Conservation (phyloP, 306 rosid species). For the Acacia melanoxylon region DNA sequence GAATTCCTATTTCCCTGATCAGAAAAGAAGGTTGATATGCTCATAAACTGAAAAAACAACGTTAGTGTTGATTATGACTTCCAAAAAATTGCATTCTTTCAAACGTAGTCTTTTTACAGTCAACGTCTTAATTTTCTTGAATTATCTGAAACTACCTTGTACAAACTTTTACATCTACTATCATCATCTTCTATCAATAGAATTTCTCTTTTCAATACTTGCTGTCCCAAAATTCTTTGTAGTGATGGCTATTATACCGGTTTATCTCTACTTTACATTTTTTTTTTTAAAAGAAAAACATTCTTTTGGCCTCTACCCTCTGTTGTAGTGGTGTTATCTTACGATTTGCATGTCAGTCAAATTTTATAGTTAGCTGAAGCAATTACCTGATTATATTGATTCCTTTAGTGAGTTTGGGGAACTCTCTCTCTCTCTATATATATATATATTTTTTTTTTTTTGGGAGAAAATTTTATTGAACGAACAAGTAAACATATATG, state of each 20-base stretch:
- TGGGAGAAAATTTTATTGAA: not conserved
- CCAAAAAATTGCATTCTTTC: too few relatives aligned
- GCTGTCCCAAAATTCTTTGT: not conserved
- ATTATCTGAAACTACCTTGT: not conserved
- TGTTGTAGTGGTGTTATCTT: not conserved
- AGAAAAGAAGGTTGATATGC: too few relatives aligned
- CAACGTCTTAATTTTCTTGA: not conserved
- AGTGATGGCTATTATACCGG: not conserved
- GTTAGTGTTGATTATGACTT: too few relatives aligned
- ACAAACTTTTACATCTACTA: not conserved
- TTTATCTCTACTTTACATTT: not conserved
- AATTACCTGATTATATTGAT: not conserved
- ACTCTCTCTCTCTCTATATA: too few relatives aligned
- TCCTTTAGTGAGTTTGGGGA: not conserved
- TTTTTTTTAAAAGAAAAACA: not conserved
- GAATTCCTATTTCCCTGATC: too few relatives aligned
- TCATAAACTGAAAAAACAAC: too few relatives aligned
- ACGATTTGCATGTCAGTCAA: not conserved
- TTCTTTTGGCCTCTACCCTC: not conserved
- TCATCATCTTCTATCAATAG: not conserved
- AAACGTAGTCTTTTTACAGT: not conserved
- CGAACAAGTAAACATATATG: not conserved
- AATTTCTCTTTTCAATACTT: not conserved
- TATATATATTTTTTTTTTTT: too few relatives aligned
- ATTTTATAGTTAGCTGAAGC: not conserved